Percentiles rank a stretch among this genome's conserved stretches.
Conservation (phyloP, 768 basidiomycete species). For the Russula earlei region DNA sequence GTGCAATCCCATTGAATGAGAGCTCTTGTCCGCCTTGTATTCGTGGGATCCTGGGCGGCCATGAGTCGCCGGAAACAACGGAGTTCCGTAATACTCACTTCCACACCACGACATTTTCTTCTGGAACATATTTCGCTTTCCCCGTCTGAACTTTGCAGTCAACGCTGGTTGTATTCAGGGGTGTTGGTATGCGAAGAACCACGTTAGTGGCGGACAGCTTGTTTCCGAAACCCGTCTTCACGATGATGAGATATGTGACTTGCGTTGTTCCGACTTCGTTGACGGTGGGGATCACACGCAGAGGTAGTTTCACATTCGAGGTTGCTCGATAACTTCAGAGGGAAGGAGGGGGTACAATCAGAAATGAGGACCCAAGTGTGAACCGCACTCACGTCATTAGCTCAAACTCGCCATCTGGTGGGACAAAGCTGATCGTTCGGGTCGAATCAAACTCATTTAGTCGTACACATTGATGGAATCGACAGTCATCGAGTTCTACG, state of each 20-base stretch:
- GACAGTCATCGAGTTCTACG: slow-evolving; percentile 95
- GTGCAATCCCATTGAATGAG: slow-evolving; percentile 74
- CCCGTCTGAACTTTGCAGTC: slow-evolving; percentile 88
- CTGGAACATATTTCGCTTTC: slow-evolving; percentile 96
- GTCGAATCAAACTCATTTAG: slow-evolving; percentile 90
- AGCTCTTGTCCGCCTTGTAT: slow-evolving; percentile 90
- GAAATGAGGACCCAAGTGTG: neutral
- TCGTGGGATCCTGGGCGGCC: slow-evolving; percentile 65
- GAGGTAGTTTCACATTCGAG: slow-evolving; percentile 89
- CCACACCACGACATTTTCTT: slow-evolving; percentile 95
- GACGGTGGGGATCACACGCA: slow-evolving; percentile 83
- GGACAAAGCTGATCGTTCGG: slow-evolving; percentile 92
- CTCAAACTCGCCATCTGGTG: slow-evolving; percentile 98
- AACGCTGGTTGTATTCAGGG: slow-evolving; percentile 85
- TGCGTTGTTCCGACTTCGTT: slow-evolving; percentile 87
- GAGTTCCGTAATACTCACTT: slow-evolving; percentile 53
- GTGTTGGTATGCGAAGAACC: slow-evolving; percentile 90
- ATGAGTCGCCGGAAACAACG: neutral
- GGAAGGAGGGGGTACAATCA: too few relatives aligned
- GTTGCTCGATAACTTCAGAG: slow-evolving; percentile 84
- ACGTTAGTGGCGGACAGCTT: slow-evolving; percentile 93
- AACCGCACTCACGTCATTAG: slow-evolving; percentile 69
- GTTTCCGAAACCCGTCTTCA: slow-evolving; percentile 82
- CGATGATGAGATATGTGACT: slow-evolving; percentile 82
- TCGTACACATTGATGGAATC: slow-evolving; percentile 97